Base-by-base conservation (phyloP, 805 yeast genomes). In the Ogataea kodamae region DNA sequence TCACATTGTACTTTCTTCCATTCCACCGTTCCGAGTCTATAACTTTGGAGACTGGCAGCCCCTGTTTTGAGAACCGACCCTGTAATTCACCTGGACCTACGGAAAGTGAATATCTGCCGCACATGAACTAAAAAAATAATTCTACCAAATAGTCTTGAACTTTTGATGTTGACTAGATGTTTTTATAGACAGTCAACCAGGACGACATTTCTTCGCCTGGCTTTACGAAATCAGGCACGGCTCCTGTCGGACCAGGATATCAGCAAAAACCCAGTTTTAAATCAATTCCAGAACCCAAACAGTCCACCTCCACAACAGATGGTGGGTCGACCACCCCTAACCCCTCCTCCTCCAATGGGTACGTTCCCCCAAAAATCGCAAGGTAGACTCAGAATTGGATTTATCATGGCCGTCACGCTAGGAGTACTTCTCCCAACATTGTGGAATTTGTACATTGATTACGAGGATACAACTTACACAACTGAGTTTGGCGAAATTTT, bases 1-100 rank as follows among this genome's bases (percentile, higher is more conserved):
- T 75, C 2, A 82, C 65, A 44, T 82, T 81, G 51, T 68, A 79
- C 6, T 77, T 61, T 3, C 67, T 62, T 0, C 39, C 28, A 19
- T 61, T 60, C 24, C 49, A 23, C 1, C 28, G 26, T 1, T 48
- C 46, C 1, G 41, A 43, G 19, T 51, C 51, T 4, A 33, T 30
- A 7, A 56, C 45, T 2, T 45, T 35, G 25, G 59, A 64, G 1
- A 60, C 48, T 1, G 33, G 29, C 1, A 62, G 52, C 9, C 50
- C 33, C 13, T 52, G 36, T 22, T 36, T 39, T 1, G 46, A 54
- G 42, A 60, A 70, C 43, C 64, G 67, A 30, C 62, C 65, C 4
- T 62, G 61, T 22, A 74, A 41, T 22, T 70, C 70, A 20, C 64
- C 75, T 6, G 65, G 63, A n/a, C 49, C 53, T 5, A 57, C 42